Conservation (phyloP, 2,329 filamentous ascomycete species). For the Hymenoscyphus infarciens region DNA sequence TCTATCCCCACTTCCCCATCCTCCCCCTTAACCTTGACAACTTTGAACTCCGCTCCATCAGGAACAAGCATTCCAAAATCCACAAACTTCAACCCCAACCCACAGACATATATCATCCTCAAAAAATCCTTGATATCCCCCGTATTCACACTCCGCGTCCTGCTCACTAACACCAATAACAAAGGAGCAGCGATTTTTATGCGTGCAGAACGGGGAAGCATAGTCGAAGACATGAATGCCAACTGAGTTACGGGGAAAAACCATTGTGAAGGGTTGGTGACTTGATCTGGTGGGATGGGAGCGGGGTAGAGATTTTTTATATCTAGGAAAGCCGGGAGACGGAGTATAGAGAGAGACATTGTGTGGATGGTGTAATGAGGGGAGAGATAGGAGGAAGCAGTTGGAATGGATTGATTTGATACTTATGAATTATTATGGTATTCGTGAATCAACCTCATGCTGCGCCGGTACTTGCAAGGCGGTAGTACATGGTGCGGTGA, state of each 20-base stretch:
- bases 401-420: no score
- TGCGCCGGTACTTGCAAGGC: no score
- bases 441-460: no score
- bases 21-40: background rate
- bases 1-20: no score
- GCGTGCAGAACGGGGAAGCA: background rate
- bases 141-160: background rate
- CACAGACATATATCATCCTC: conserved; percentile 5
- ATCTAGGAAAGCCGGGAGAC: background rate
- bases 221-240: background rate
- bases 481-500: no score
- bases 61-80: conserved; percentile 11
- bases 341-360: background rate
- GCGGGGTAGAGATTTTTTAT: background rate
- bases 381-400: no score
- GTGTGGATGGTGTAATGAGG: no score
- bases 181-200: background rate
- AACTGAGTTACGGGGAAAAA: background rate
- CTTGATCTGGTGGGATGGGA: background rate
- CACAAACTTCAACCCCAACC: conserved; percentile 10
- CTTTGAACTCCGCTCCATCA: background rate
- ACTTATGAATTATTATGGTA: no score
- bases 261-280: background rate
- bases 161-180: background rate
- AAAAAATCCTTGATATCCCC: conserved; percentile 11